phyloP scores from a whole-genome alignment of 495 filamentous ascomycete genomes.

The Lentithecium fluviatile region DNA sequence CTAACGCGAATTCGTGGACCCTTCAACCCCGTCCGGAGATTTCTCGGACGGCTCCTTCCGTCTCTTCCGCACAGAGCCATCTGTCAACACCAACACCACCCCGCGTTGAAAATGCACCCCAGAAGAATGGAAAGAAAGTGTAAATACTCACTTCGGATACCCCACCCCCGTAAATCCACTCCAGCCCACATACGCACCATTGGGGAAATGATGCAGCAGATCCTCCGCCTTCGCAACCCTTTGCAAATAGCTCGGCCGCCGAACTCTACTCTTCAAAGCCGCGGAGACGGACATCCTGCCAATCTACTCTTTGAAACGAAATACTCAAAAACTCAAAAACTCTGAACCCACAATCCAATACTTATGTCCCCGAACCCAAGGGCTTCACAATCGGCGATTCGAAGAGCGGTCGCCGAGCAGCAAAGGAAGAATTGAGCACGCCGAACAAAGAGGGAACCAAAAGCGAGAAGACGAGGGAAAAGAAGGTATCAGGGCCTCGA shows the following conservation, averaged over 20 bases:
- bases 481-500: not conserved
- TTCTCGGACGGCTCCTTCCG: not conserved
- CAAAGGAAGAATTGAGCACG: too few relatives aligned
- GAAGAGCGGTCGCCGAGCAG: too few relatives aligned
- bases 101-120: not conserved
- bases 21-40: too few relatives aligned
- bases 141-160: constrained; percentile 70
- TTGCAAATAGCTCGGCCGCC: constrained; percentile 72
- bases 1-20: too few relatives aligned
- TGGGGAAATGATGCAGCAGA: constrained; percentile 73
- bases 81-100: not conserved
- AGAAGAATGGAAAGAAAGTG: not conserved
- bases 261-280: constrained; percentile 69
- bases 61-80: not conserved
- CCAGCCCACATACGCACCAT: constrained; percentile 84
- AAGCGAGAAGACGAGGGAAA: not conserved
- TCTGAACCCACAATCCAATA: too few relatives aligned
- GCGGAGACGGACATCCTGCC: constrained; percentile 58
- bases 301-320: not conserved
- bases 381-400: too few relatives aligned
- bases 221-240: constrained; percentile 80
- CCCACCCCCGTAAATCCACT: constrained; percentile 90
- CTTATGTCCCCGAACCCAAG: too few relatives aligned
- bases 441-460: not conserved
- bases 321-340: too few relatives aligned